phyloP scores from a whole-genome alignment of 805 yeast species.

The Naumovozyma dairenensis region DNA sequence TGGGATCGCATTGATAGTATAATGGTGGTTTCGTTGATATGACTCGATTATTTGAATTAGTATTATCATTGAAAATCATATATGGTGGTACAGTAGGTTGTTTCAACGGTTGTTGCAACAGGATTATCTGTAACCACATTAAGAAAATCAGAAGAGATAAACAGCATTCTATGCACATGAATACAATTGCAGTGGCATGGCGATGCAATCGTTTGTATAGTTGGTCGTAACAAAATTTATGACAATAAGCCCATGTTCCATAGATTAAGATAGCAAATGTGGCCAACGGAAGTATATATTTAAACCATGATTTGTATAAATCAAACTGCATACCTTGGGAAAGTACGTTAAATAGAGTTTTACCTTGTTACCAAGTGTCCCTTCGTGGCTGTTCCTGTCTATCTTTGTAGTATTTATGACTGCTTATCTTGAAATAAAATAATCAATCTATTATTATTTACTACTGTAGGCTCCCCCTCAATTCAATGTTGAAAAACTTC shows the following conservation, averaged over 20 bases:
- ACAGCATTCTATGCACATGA: slow-evolving; percentile 11
- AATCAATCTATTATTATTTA: neutral
- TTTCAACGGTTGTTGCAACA: slow-evolving; percentile 18
- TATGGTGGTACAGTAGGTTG: slow-evolving; percentile 22
- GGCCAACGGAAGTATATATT: slow-evolving; percentile 20
- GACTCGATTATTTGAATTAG: neutral
- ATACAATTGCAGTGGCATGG: slow-evolving; percentile 16
- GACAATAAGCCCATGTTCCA: slow-evolving; percentile 35
- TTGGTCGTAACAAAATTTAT: slow-evolving; percentile 34
- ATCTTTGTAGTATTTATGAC: too few species aligned
- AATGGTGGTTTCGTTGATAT: slow-evolving; percentile 39
- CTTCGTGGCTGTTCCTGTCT: too few species aligned
- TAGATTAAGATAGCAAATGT: slow-evolving; percentile 31
- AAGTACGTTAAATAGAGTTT: too few species aligned
- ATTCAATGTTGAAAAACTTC: neutral
- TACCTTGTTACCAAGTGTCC: too few species aligned
- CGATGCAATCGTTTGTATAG: slow-evolving; percentile 9
- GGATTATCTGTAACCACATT: slow-evolving; percentile 17
- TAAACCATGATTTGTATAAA: slow-evolving; percentile 5
- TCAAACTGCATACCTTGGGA: too few species aligned
- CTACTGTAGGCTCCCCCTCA: neutral
- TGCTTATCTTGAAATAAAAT: too few species aligned
- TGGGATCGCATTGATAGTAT: slow-evolving; percentile 54
- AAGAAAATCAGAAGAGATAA: slow-evolving; percentile 8
- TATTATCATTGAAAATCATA: slow-evolving; percentile 7